phyloP scores from a whole-genome alignment of 2,329 filamentous ascomycete species.

The Juglanconis sp. region DNA sequence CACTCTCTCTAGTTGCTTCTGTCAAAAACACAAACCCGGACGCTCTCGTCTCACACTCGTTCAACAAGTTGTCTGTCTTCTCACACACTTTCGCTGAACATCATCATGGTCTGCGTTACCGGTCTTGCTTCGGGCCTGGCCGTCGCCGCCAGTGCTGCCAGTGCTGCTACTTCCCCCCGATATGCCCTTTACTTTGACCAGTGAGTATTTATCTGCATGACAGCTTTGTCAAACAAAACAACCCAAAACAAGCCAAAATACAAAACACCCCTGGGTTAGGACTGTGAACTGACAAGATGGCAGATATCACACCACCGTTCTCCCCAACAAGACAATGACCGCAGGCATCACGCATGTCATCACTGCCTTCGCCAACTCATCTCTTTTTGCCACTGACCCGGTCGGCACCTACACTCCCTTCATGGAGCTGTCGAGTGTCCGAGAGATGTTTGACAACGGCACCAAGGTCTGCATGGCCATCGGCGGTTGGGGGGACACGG shows the following conservation, averaged over 20 bases:
- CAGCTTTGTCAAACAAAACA: no score
- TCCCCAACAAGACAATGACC: slow-evolving; percentile 27
- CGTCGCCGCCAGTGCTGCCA: neutral
- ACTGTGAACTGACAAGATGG: neutral
- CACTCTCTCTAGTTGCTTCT: no score
- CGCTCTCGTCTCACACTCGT: no score
- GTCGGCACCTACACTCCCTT: slow-evolving; percentile 49
- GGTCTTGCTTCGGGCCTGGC: slow-evolving; percentile 3
- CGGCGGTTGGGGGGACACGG: slow-evolving; percentile 63
- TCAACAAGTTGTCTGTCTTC: neutral
- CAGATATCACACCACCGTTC: slow-evolving; percentile 11
- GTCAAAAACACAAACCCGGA: no score
- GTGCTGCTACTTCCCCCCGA: slow-evolving; percentile 4
- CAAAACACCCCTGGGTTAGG: no score
- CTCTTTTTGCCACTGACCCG: slow-evolving; percentile 44
- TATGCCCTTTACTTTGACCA: slow-evolving; percentile 17
- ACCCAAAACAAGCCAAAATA: no score
- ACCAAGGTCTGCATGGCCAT: slow-evolving; percentile 62
- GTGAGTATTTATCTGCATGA: neutral
- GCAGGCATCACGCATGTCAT: slow-evolving; percentile 51
- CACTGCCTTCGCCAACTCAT: slow-evolving; percentile 51
- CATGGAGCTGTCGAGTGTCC: slow-evolving; percentile 47
- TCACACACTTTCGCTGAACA: neutral
- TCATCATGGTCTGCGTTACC: slow-evolving; percentile 11
- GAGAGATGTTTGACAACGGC: slow-evolving; percentile 47